Conservation (phyloP, 331 rosid species). For the Saraca asoca region DNA sequence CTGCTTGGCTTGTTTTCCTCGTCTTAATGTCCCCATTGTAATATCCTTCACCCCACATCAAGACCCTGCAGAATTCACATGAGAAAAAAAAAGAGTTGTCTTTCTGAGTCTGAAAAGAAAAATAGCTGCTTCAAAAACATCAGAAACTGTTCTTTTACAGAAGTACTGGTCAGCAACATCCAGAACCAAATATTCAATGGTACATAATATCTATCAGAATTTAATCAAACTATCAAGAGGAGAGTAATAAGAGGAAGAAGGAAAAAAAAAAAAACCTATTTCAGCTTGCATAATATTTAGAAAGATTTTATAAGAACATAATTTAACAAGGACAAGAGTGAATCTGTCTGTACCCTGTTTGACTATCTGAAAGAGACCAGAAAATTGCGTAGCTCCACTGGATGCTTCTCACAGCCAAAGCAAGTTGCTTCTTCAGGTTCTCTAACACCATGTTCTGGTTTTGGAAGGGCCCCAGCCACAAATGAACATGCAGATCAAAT, state of each 20-base stretch:
- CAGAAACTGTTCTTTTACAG: too few species aligned
- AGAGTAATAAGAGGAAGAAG: too few species aligned
- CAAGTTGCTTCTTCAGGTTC: conserved; percentile 70
- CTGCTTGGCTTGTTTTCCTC: conserved; percentile 73
- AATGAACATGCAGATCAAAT: conserved; percentile 31
- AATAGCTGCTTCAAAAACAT: too few species aligned
- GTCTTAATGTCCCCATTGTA: conserved; percentile 93
- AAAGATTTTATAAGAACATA: not conserved
- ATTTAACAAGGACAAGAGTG: conserved; percentile 4
- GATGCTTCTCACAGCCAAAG: conserved; percentile 81
- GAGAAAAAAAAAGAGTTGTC: not conserved
- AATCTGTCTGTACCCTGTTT: conserved; percentile 56
- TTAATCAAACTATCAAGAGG: too few species aligned
- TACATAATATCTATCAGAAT: too few species aligned
- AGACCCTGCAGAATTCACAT: conserved; percentile 46
- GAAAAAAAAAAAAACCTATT: too few species aligned
- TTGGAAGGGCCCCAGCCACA: conserved; percentile 39
- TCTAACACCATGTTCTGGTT: conserved; percentile 45
- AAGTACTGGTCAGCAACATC: too few species aligned
- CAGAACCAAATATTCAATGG: too few species aligned
- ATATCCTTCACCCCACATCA: conserved; percentile 83
- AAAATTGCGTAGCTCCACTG: conserved; percentile 86
- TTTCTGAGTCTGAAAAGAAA: not conserved
- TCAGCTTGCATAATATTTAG: too few species aligned
- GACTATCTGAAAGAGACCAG: conserved; percentile 68